Evolutionary conservation across 345 rosid species (phyloP).

Genomic region (Sisymbrium irio): DNA sequence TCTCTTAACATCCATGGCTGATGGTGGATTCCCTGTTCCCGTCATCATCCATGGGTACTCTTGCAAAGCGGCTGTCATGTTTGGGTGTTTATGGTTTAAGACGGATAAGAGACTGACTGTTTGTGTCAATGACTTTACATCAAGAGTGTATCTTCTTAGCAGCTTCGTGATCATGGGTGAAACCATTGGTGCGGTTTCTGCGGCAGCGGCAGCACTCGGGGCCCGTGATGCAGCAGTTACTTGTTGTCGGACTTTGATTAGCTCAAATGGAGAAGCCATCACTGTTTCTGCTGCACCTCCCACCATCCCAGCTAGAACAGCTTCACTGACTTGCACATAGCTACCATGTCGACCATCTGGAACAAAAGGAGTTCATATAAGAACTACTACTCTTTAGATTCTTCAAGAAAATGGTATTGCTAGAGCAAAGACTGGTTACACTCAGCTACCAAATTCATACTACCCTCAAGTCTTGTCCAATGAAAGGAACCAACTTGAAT

Average conservation of each 20-base stretch:
- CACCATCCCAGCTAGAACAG: conserved; percentile 70
- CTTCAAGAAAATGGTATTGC: not conserved
- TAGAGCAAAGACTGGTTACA: not conserved
- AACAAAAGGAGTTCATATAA: not conserved
- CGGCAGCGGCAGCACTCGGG: conserved; percentile 36
- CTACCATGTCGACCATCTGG: conserved; percentile 86
- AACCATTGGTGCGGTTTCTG: conserved; percentile 31
- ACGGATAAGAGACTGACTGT: conserved; percentile 68
- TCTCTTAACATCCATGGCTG: conserved; percentile 62
- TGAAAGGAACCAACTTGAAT: not conserved
- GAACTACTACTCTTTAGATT: not conserved
- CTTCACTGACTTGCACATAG: conserved; percentile 64
- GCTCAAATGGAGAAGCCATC: conserved; percentile 72
- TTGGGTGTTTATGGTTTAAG: conserved; percentile 61
- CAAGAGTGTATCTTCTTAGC: conserved; percentile 58
- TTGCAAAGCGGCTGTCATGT: conserved; percentile 63
- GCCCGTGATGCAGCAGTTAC: conserved; percentile 67
- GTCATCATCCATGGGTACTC: conserved; percentile 95
- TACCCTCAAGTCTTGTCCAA: not conserved
- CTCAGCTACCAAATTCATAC: not conserved
- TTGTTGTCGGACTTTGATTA: conserved; percentile 73
- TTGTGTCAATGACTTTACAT: conserved; percentile 58
- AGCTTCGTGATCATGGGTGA: conserved; percentile 49
- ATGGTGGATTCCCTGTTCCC: conserved; percentile 87
- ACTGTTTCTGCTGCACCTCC: conserved; percentile 83